A percentile compares a stretch with the other conserved stretches of the same genome.
Conservation (phyloP, 345 rosid species). For the Acer negundo region DNA sequence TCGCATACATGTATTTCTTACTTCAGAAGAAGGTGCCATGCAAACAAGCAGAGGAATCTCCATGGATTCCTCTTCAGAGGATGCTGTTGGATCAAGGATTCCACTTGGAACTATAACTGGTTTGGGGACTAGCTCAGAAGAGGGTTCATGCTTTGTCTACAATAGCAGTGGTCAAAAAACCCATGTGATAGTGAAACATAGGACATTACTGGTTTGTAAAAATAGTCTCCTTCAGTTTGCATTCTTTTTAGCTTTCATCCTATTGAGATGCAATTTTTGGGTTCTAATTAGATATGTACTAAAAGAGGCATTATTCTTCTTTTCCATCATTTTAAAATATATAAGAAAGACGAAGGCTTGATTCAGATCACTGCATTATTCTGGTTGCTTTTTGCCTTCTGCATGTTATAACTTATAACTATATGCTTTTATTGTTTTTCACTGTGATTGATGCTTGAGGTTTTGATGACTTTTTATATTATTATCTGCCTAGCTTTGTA, state of each 20-base stretch:
- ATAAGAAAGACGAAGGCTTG: neutral
- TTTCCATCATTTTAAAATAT: conserved; percentile 12
- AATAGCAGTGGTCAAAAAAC: conserved; percentile 72
- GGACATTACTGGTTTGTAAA: conserved; percentile 84
- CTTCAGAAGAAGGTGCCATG: conserved; percentile 35
- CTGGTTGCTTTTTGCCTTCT: neutral
- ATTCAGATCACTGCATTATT: neutral
- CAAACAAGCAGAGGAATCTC: conserved; percentile 21
- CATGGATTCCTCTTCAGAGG: conserved; percentile 24
- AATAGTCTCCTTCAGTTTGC: conserved; percentile 25
- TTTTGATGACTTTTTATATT: neutral
- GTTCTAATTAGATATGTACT: neutral
- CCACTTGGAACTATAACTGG: conserved; percentile 75
- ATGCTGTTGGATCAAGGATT: conserved; percentile 39
- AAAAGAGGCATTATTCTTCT: neutral
- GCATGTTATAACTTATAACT: neutral
- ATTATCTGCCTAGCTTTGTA: neutral
- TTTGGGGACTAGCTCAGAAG: conserved; percentile 72
- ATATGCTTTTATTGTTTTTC: neutral
- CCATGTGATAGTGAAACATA: conserved; percentile 85
- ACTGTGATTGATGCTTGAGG: neutral
- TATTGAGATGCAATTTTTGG: conserved; percentile 14
- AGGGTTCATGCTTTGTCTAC: conserved; percentile 81
- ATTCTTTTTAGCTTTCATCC: conserved; percentile 14
- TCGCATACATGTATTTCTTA: conserved; percentile 74